Conservation (phyloP, 2,329 filamentous ascomycete genomes). For the Alternaria hordeiaustralica region DNA sequence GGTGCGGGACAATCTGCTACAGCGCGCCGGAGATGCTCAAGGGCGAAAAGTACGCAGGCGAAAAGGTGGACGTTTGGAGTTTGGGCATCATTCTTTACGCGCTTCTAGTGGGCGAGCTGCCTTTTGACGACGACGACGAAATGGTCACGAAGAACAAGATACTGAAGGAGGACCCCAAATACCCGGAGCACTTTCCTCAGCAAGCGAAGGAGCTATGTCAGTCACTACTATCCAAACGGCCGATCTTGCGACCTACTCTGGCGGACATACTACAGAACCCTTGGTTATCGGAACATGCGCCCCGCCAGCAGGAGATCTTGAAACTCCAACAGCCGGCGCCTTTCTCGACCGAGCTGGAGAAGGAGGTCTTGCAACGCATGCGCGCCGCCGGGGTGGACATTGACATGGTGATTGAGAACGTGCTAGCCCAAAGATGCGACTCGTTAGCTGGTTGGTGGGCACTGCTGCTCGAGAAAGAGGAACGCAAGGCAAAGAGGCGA, state of each 20-base stretch:
- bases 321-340: conserved; percentile 80
- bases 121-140: conserved; percentile 96
- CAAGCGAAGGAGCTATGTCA: conserved; percentile 81
- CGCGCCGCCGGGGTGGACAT: conserved; percentile 91
- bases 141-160: conserved; percentile 84
- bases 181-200: conserved; percentile 77
- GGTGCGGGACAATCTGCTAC: conserved; percentile 97
- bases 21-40: conserved; percentile 98
- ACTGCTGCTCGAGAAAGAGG: conserved; percentile 90
- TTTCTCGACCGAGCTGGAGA: conserved; percentile 86
- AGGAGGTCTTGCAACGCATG: conserved; percentile 91
- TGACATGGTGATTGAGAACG: conserved; percentile 92
- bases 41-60: conserved; percentile 95
- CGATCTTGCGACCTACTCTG: conserved; percentile 79
- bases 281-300: conserved; percentile 85
- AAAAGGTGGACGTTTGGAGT: conserved; percentile 98
- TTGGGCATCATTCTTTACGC: conserved; percentile 85
- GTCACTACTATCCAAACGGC: conserved; percentile 85
- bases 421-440: conserved; percentile 88
- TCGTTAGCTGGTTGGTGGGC: conserved; percentile 95
- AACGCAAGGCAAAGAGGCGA: conserved; percentile 79
- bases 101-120: conserved; percentile 81
- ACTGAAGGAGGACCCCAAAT: conserved; percentile 82
- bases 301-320: conserved; percentile 86
- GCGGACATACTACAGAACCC: conserved; percentile 87